These are phyloP conservation scores for Daedaleopsis nitida DNA, from an alignment of 768 basidiomycete genomes.

Conservation along the genomic window DNA sequence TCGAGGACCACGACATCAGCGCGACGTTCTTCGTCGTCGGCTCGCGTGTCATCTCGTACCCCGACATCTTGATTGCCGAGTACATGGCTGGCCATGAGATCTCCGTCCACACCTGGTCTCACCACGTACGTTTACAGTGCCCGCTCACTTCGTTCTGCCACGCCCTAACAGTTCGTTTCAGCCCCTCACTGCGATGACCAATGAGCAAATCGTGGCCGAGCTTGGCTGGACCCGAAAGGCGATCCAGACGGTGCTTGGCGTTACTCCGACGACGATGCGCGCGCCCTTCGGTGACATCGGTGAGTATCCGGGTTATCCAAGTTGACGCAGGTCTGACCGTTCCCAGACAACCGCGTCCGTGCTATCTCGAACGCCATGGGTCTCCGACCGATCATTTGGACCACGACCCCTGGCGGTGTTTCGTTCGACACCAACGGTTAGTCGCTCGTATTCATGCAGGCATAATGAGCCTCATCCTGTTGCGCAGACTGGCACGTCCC, in stretches of 20 bases:
- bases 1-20: constrained; percentile 59
- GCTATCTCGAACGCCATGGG: constrained; percentile 92
- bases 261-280: constrained; percentile 78
- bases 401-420: constrained; percentile 48
- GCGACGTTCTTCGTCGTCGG: constrained; percentile 94
- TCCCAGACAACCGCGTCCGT: constrained; percentile 85
- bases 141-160: no score
- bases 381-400: constrained; percentile 90
- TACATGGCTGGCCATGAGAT: constrained; percentile 83
- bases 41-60: constrained; percentile 79
- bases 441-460: constrained; percentile 3
- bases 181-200: constrained; percentile 73
- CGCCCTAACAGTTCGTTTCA: constrained; percentile 32
- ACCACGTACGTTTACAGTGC: constrained; percentile 63
- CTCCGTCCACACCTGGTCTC: constrained; percentile 91
- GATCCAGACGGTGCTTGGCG: constrained; percentile 75
- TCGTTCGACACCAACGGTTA: constrained; percentile 76
- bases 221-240: constrained; percentile 89
- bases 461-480: constrained; percentile 18
- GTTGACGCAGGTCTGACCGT: constrained; percentile 1
- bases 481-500: constrained; percentile 83
- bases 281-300: constrained; percentile 84
- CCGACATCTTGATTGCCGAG: constrained; percentile 73
- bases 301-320: constrained; percentile 24
- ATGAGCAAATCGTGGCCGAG: constrained; percentile 87